phyloP scores from a whole-genome alignment of 2,329 filamentous ascomycete species.

The Pestalotiopsis fici region DNA sequence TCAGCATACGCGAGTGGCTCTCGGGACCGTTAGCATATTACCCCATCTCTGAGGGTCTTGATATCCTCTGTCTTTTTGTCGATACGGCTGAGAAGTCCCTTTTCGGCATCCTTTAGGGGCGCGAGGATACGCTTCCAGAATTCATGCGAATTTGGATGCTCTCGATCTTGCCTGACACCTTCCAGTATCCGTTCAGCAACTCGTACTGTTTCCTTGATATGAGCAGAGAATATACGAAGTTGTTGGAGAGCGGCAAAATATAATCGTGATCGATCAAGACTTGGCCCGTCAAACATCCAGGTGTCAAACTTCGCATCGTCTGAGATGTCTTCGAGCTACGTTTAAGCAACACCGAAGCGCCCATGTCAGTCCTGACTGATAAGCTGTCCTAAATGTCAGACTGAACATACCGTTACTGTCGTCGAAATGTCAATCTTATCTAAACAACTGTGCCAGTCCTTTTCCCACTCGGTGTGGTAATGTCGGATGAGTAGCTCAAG shows the following conservation, averaged over 20 bases:
- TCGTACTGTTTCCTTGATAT: background rate
- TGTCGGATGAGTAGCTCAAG: background rate
- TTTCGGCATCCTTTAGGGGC: background rate
- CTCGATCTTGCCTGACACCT: background rate
- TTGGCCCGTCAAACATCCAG: background rate
- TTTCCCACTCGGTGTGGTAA: background rate
- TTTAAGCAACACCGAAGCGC: background rate
- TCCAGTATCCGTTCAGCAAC: too few species aligned
- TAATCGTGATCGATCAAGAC: background rate
- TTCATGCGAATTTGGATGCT: background rate
- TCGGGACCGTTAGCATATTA: accelerated
- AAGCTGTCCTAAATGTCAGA: background rate
- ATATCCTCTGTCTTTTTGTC: background rate
- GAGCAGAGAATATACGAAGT: background rate
- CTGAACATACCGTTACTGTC: background rate
- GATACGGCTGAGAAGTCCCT: background rate
- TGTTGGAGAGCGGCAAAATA: background rate
- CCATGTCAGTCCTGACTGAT: too few species aligned
- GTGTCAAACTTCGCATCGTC: background rate
- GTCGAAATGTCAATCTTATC: too few species aligned
- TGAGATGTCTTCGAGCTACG: background rate
- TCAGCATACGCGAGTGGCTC: background rate
- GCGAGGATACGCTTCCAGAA: background rate
- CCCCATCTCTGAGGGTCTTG: background rate
- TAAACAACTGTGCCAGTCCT: background rate